A percentile compares a stretch with the other conserved stretches of the same genome.
These are phyloP conservation scores for Kwoniella newhampshirensis DNA, from an alignment of 768 basidiomycete genomes.

Conservation along the genomic window DNA sequence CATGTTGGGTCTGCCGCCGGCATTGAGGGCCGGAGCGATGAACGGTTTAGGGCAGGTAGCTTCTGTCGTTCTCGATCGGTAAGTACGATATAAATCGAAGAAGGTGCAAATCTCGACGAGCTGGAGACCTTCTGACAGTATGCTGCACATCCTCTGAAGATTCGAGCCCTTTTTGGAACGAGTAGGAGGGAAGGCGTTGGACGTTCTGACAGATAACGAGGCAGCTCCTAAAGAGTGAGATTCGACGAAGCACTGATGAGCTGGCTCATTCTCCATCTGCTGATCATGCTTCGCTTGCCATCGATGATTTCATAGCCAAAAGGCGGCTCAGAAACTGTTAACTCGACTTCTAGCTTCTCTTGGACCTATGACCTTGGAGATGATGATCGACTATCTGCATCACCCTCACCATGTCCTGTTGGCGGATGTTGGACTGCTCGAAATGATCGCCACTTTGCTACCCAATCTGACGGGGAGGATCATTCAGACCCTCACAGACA, in stretches of 20 bases:
- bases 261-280: no score
- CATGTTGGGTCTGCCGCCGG: slow-evolving; percentile 21
- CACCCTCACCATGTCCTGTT: slow-evolving; percentile 28
- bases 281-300: no score
- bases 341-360: slow-evolving; percentile 29
- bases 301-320: no score
- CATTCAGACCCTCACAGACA: slow-evolving; percentile 30
- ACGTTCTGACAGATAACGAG: slow-evolving; percentile 8
- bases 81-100: slow-evolving; percentile 6
- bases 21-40: slow-evolving; percentile 11
- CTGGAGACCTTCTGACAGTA: not conserved
- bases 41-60: slow-evolving; percentile 35
- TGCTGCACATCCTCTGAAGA: slow-evolving; percentile 8
- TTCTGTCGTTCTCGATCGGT: slow-evolving; percentile 32
- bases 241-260: not conserved
- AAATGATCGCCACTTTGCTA: slow-evolving; percentile 38
- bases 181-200: slow-evolving; percentile 25
- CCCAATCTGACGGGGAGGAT: slow-evolving; percentile 33
- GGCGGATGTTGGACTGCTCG: slow-evolving; percentile 30
- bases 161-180: slow-evolving; percentile 33
- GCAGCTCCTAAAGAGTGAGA: slow-evolving; percentile 17
- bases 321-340: slow-evolving; percentile 33
- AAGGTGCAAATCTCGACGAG: no score
- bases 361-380: slow-evolving; percentile 33
- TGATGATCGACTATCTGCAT: slow-evolving; percentile 38